Base-by-base conservation (phyloP, 208 protist genomes). In the Phytomonas francai region DNA sequence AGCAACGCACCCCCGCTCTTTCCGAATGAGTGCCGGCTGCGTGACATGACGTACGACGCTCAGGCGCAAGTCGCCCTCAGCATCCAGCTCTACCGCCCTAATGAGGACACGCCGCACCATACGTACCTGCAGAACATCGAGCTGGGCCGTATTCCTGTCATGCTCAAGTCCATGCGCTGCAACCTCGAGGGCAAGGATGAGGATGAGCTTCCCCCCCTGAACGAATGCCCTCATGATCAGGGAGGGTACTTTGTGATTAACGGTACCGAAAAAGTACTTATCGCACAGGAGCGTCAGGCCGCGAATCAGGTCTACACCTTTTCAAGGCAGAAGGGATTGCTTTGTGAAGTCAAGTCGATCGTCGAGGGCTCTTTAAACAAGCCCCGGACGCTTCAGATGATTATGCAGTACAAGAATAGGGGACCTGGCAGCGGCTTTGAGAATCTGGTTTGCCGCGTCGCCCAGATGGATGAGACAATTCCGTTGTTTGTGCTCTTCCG, bases 241-340 rank as follows among this genome's bases (percentile, higher is more conserved):
- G 98, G 97, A 34, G 98, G 99, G 27, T 99, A 99, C 86, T 99
- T 99, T 74, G 88, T 99, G 54, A 92, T 99, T 58, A 98, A 98
- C 72, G 99, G 99, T 39, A 95, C 95, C 16, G 99, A 99, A 75
- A 99, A 99, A 83, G 98, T 99, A 9, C 80, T 97, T 59, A 78
- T 98, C 6, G 92, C 97, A 33, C 95, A 98, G 68, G 94, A 98
- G 78, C 90, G 96, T 51, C 87, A 99, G 57, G 94, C 93, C 19
- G 99, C 99, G 68, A 99, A 99, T 79, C 84, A 98, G 68, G 98
- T 99, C 67, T 94, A 94, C 73, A 88, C 86, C 63, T 99, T 98
- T 70, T 96, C 87, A 22, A 98, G 98, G 59, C 84, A 85, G 45
- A 92, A 92, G 49, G 85, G 91, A 16, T 73, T 97, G 67, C 74